Conservation (phyloP, 345 rosid genomes). For the Pistacia vera region DNA sequence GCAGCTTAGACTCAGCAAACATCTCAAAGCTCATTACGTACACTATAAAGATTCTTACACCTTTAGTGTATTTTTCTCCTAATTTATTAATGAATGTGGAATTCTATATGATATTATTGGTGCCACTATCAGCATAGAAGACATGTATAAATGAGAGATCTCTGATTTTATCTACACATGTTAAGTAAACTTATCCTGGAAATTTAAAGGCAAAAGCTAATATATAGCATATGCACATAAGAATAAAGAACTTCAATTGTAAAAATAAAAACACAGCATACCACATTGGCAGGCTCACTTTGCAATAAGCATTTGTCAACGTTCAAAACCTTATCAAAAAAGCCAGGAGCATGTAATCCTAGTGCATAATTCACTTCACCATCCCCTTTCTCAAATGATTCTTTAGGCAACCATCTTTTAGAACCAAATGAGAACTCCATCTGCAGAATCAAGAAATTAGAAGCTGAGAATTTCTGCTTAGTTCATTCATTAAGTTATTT, state of each 20-base stretch:
- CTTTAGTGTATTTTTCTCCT: too few relatives aligned
- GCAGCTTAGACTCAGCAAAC: too few relatives aligned
- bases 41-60: too few relatives aligned
- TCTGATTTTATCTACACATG: not conserved
- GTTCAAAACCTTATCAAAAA: conserved; percentile 84
- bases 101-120: not conserved
- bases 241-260: not conserved
- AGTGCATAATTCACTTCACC: conserved; percentile 57
- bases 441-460: conserved; percentile 35
- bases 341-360: conserved; percentile 93
- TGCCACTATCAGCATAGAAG: conserved; percentile 1
- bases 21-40: too few relatives aligned
- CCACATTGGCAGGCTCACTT: conserved; percentile 83
- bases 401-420: conserved; percentile 75
- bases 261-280: conserved; percentile 28
- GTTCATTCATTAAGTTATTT: conserved; percentile 2
- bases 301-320: conserved; percentile 81
- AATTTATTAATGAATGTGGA: not conserved
- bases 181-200: not conserved
- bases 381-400: conserved; percentile 56
- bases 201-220: not conserved
- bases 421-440: conserved; percentile 96
- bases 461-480: conserved; percentile 11
- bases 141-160: not conserved
- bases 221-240: not conserved